Percentiles rank a stretch among this genome's conserved stretches.
These are phyloP conservation scores for Mesotaenium endlicherianum DNA, from an alignment of 139 green algal species.

Conservation along the genomic window DNA sequence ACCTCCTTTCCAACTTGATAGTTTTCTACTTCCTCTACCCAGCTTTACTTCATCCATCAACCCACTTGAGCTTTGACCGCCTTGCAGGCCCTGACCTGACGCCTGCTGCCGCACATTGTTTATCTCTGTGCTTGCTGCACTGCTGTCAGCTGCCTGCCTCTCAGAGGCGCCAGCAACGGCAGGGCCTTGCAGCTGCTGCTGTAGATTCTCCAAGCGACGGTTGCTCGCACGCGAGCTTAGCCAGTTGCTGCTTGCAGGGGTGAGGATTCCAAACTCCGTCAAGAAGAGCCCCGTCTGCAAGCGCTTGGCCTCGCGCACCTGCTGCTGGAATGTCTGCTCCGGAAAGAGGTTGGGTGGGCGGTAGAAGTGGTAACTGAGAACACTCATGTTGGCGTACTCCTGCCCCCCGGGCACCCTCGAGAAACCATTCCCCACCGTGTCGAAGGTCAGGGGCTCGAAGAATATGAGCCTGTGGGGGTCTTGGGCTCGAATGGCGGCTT, in stretches of 20 bases:
- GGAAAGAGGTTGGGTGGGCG: background rate
- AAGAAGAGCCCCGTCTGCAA: background rate
- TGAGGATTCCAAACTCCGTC: conserved; percentile 33
- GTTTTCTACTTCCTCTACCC: too few species aligned
- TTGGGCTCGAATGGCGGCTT: background rate
- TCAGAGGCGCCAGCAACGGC: too few species aligned
- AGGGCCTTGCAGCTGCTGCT: background rate
- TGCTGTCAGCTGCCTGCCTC: too few species aligned
- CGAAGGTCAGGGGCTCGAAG: conserved; percentile 29
- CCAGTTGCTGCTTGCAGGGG: background rate
- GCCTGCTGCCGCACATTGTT: background rate
- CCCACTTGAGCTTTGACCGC: too few species aligned
- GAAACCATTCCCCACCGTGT: background rate
- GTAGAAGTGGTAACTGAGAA: conserved; percentile 32
- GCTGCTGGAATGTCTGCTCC: background rate
- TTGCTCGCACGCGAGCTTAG: too few species aligned
- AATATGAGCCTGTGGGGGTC: background rate
- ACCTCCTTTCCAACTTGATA: too few species aligned
- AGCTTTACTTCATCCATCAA: too few species aligned
- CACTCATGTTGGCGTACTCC: conserved; percentile 18
- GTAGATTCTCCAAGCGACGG: background rate
- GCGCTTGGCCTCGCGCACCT: background rate
- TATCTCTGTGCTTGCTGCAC: too few species aligned
- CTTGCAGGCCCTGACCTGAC: background rate
- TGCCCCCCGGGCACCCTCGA: background rate